Evolutionary conservation across 2,329 filamentous ascomycete species (phyloP), one percentile per base, ranked within the genome.

Genomic region (Penicillium sp.): DNA sequence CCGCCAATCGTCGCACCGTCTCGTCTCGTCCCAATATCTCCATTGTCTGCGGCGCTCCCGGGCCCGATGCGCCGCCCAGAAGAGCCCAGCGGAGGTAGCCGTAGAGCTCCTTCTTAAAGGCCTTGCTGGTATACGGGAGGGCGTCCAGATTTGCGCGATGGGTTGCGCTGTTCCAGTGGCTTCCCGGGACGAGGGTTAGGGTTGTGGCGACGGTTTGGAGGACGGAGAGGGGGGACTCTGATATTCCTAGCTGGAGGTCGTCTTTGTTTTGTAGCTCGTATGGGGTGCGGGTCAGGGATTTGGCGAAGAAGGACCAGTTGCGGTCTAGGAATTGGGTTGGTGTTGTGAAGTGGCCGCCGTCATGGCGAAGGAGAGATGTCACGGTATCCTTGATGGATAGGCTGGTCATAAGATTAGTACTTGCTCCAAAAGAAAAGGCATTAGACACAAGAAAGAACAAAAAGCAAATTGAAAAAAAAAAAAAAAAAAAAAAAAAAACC

Each of bases 11-110:
- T 48, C 67, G 65, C 20, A 81, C 60, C 9, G 76, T 77, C 63
- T 83, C 80, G 3, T 77, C 71, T 47, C 76, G 76, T 0, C 84
- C 83, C 21, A 87, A 65, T 20, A 84, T 75, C 12, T 66, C 72
- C 80, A 87, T 81, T 2, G 77, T 78, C 40, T 78, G 73, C 1
- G 77, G 77, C 9, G 82, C 77, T 16, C 77, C 74, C 1, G 83
- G 82, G 0, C 84, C 84, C 9, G 77, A 74, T 20, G 71, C 71
- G 2, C 81, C 81, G 42, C 75, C 81, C 2, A 77, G 74, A 23
- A 87, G 61, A 1, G 80, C 82, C 76, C 81, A 81, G 52, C 84
- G 77, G 53, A 87, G 69, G 63, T 81, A 84, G 56, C 77, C 70
- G 68, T 84, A 81, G 4, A 84, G 61, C 51, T 79, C 70, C 53